Base-by-base conservation (phyloP, 208 protist species). In the Acanthamoeba triangularis region DNA sequence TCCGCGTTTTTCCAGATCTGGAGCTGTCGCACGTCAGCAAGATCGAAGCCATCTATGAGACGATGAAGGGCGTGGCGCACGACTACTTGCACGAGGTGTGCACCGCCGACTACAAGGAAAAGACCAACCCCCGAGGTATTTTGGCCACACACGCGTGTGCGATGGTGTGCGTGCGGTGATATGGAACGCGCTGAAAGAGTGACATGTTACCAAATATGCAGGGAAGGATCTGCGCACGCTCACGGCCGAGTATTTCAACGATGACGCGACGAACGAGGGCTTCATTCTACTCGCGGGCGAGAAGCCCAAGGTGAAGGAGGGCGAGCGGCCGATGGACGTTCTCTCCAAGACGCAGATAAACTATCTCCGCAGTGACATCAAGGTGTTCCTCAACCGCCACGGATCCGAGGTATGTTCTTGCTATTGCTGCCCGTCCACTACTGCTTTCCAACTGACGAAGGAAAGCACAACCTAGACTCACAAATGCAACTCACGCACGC, bases 351-450 rank as follows among this genome's bases (percentile, higher is more conserved):
- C 33, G 35, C 74, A 82, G 41, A 82, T 82, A 1, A 41, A 41
- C 37, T 82, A 52, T 7, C 74, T 82, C 7, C 74, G 74, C 33
- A 82, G 74, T 23, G 74, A 82, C 74, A 82, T 82, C 8, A 82
- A 82, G 20, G 74, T 82, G 16, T 82, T 82, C 14, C 41, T 82
- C 37, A 41, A 28, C 41, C 41, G 37, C 2, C 74, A 82, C 33
- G 74, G 41, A 25, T 67, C 61, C 61, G 61, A 67, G 61, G 61
- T 59, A 59, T 47, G 41, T 44, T 44, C 5, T 44, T 1, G 1
- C 5, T 5, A 41, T 41, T 41, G 2, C 37, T 41, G 3, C 37
- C 37, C 37, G 37, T 41, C 3, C 37, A 4, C 37, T 41, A 3
- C 37, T 41, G 37, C 37, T 4, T 41, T 41, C 37, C 37, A 41